Percentiles rank a stretch among this genome's conserved stretches.
phyloP scores from a whole-genome alignment of 768 basidiomycete species.

The Leccinum boreale region DNA sequence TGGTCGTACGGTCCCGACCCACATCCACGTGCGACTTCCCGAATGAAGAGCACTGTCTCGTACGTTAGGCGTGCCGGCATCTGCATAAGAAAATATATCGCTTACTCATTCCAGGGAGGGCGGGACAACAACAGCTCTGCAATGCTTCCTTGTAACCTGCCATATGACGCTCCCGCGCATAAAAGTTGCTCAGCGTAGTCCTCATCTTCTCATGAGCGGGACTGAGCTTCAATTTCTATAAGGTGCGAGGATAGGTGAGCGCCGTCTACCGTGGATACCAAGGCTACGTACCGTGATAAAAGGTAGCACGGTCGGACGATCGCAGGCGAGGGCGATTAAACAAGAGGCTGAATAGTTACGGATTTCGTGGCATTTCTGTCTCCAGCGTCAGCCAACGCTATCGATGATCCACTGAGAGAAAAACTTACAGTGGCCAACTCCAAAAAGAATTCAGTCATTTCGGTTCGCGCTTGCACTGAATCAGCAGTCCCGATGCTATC shows the following conservation, averaged over 20 bases:
- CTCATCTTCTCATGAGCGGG: conserved; percentile 21
- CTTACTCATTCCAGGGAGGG: conserved; percentile 33
- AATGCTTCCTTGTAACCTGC: conserved; percentile 30
- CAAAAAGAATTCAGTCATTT: conserved; percentile 41
- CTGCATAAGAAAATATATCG: neutral
- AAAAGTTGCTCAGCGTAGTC: conserved; percentile 18
- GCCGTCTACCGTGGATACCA: neutral
- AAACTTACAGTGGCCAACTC: conserved; percentile 41
- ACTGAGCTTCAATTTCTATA: conserved; percentile 26
- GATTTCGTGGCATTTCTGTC: conserved; percentile 42
- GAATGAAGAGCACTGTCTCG: conserved; percentile 29
- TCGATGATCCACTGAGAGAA: neutral
- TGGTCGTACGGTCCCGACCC: conserved; percentile 27
- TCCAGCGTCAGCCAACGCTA: neutral
- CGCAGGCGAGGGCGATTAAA: conserved; percentile 41
- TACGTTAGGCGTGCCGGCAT: conserved; percentile 1
- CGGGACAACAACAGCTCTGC: conserved; percentile 27
- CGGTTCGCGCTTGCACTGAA: conserved; percentile 18
- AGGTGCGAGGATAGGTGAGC: neutral
- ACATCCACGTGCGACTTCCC: conserved; percentile 32
- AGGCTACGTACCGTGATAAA: conserved; percentile 22
- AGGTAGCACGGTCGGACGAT: conserved; percentile 36
- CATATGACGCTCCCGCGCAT: conserved; percentile 26
- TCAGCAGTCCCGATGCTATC: conserved; percentile 24
- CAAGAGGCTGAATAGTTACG: conserved; percentile 46